Percentiles rank a stretch among this genome's conserved stretches.
These are phyloP conservation scores for Trypethelium eluteriae DNA, from an alignment of 495 filamentous ascomycete genomes.

Conservation along the genomic window DNA sequence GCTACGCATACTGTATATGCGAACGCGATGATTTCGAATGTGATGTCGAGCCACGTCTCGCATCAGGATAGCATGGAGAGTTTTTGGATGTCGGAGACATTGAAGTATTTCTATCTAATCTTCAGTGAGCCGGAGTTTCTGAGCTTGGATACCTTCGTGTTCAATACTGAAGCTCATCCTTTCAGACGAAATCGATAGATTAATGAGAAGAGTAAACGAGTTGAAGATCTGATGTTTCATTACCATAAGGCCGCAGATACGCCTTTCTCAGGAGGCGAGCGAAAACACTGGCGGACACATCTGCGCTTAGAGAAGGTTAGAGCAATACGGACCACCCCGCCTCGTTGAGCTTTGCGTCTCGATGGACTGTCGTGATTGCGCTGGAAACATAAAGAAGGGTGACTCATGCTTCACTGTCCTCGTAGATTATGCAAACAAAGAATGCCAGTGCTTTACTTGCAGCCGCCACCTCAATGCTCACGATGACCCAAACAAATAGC, in stretches of 20 bases:
- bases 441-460: conserved; percentile 22
- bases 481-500: conserved; percentile 17
- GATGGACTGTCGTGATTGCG: not conserved
- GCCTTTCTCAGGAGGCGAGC: not conserved
- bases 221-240: not conserved
- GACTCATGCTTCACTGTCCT: not conserved
- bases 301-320: not conserved
- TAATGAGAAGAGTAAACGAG: conserved; percentile 8
- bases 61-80: conserved; percentile 40
- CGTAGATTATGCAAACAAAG: conserved; percentile 18
- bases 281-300: not conserved
- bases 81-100: conserved; percentile 79
- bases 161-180: conserved; percentile 95
- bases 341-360: no score
- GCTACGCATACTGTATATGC: conserved; percentile 67
- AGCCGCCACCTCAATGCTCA: conserved; percentile 18
- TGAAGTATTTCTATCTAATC: conserved; percentile 95
- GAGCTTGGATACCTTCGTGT: conserved; percentile 74
- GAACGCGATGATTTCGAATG: conserved; percentile 63
- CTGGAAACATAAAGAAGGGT: not conserved
- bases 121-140: conserved; percentile 81
- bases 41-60: conserved; percentile 36
- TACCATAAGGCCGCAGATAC: not conserved
- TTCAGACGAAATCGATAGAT: conserved; percentile 44
- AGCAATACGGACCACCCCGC: no score